Conservation (phyloP, 305 asterid genomes). For the Fraxinus xanthoxyloides region DNA sequence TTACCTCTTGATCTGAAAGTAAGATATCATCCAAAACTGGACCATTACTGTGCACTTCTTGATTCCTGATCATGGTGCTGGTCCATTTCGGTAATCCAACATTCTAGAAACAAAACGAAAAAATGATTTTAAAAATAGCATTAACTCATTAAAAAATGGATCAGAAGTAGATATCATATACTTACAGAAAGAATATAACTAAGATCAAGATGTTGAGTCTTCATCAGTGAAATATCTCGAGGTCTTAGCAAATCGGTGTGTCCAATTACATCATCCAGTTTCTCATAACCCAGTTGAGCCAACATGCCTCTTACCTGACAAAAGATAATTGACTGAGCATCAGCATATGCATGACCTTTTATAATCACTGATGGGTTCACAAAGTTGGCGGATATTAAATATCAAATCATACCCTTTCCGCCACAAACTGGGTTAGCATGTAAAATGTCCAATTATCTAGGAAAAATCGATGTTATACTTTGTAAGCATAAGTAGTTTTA, state of each 20-base stretch:
- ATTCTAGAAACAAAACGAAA: slow-evolving; percentile 40
- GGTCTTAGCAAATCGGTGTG: slow-evolving; percentile 72
- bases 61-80: slow-evolving; percentile 83
- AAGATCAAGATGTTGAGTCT: slow-evolving; percentile 96
- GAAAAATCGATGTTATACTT: neutral
- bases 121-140: slow-evolving; percentile 14
- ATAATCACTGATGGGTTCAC: neutral
- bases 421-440: neutral
- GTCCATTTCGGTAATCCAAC: slow-evolving; percentile 87
- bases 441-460: neutral
- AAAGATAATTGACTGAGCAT: slow-evolving; percentile 26
- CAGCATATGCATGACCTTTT: slow-evolving; percentile 2
- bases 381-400: neutral
- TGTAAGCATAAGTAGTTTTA: neutral
- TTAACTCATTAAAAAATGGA: slow-evolving; percentile 6
- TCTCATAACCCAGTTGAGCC: slow-evolving; percentile 93
- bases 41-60: slow-evolving; percentile 90
- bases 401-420: neutral
- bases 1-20: slow-evolving; percentile 83
- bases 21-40: slow-evolving; percentile 86
- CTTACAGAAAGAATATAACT: slow-evolving; percentile 74
- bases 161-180: slow-evolving; percentile 16
- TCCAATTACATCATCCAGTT: slow-evolving; percentile 90
- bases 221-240: slow-evolving; percentile 83
- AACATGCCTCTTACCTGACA: slow-evolving; percentile 80